phyloP scores from a whole-genome alignment of 2,329 filamentous ascomycete genomes.

The Aspergillus sp. region DNA sequence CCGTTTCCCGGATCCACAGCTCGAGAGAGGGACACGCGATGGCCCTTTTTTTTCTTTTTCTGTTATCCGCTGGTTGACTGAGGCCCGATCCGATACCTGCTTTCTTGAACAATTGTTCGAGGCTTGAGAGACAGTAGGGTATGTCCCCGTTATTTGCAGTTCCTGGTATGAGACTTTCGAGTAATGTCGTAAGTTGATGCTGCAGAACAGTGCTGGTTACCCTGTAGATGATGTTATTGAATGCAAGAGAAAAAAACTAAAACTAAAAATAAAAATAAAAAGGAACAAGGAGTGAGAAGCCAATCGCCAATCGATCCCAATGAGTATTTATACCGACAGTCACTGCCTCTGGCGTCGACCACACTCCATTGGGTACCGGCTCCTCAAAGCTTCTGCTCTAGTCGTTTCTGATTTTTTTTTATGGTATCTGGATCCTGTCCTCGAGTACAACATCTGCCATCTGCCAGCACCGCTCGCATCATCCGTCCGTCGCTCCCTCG shows the following conservation, averaged over 20 bases:
- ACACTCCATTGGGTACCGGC: slow-evolving; percentile 24
- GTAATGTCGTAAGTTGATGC: background rate
- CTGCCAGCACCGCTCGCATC: slow-evolving; percentile 1
- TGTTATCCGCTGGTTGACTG: slow-evolving; percentile 16
- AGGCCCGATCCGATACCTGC: background rate
- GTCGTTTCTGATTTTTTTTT: slow-evolving; percentile 18
- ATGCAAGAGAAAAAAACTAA: slow-evolving; percentile 7
- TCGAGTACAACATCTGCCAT: background rate
- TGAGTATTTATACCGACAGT: slow-evolving; percentile 9
- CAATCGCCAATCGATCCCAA: background rate
- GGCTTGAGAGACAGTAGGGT: background rate
- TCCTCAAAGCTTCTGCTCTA: slow-evolving; percentile 24
- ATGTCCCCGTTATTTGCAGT: background rate
- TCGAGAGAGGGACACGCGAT: slow-evolving; percentile 26
- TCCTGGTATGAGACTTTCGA: background rate
- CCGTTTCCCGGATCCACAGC: slow-evolving; percentile 24
- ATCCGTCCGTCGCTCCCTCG: background rate
- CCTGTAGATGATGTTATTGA: background rate
- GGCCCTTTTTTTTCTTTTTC: slow-evolving; percentile 20
- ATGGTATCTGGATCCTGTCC: background rate
- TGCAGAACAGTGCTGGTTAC: background rate
- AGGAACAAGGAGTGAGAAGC: slow-evolving; percentile 7
- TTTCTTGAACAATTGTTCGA: background rate
- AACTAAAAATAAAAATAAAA: slow-evolving; percentile 5
- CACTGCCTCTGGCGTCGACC: background rate